Conservation (phyloP, 2,329 filamentous ascomycete genomes). For the Eurotiales sp. region DNA sequence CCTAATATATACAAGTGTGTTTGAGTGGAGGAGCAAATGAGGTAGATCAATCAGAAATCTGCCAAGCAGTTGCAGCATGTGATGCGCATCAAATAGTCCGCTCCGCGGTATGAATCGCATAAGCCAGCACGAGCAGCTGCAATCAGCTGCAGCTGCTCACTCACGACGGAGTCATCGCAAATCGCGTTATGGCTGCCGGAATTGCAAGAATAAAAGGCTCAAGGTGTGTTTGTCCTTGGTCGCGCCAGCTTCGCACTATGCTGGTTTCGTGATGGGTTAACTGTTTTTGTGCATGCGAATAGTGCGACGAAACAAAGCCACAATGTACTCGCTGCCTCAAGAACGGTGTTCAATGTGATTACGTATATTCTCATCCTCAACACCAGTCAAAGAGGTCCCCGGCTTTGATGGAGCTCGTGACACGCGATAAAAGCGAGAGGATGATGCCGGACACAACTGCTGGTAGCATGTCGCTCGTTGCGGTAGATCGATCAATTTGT, state of each 20-base stretch:
- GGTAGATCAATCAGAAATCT: too few relatives aligned
- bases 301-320: conserved; percentile 16
- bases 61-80: too few relatives aligned
- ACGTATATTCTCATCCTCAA: background rate
- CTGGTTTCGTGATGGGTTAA: background rate
- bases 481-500: conserved; percentile 2
- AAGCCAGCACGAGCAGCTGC: too few relatives aligned
- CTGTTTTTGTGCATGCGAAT: background rate
- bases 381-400: background rate
- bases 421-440: background rate
- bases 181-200: conserved; percentile 14
- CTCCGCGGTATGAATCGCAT: too few relatives aligned
- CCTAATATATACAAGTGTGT: too few relatives aligned
- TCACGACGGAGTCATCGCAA: conserved; percentile 14
- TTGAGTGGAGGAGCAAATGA: too few relatives aligned
- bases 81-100: too few relatives aligned
- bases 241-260: background rate
- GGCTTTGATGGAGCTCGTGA: background rate
- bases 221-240: conserved; percentile 5
- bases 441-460: conserved; percentile 1
- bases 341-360: conserved; percentile 15
- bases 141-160: background rate
- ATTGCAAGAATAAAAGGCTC: conserved; percentile 15
- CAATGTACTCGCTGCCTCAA: conserved; percentile 12
- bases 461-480: conserved; percentile 7